These are phyloP conservation scores for Orbilia javanica DNA, from an alignment of 2,329 filamentous ascomycete species.

Conservation along the genomic window DNA sequence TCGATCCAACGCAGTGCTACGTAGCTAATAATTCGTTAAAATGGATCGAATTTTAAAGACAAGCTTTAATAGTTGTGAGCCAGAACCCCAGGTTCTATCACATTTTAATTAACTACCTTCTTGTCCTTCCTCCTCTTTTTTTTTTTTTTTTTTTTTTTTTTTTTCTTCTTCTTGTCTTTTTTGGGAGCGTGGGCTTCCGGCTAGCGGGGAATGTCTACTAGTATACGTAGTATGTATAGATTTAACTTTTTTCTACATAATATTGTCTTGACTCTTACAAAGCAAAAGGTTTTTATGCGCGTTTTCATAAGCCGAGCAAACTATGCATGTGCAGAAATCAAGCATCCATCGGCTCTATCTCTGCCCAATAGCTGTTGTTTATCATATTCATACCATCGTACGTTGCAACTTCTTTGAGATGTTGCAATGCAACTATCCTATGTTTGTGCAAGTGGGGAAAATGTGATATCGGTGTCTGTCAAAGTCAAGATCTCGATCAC, in stretches of 20 bases:
- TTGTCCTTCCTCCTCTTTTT: neutral
- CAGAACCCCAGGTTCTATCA: slow-evolving; percentile 17
- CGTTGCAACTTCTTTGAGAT: neutral
- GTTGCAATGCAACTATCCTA: slow-evolving; percentile 1
- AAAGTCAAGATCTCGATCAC: slow-evolving; percentile 12
- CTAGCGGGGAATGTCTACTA: slow-evolving; percentile 1
- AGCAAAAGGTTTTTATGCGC: neutral
- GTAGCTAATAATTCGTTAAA: slow-evolving; percentile 10
- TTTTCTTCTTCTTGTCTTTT: neutral
- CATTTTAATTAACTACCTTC: slow-evolving; percentile 28
- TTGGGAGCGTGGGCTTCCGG: neutral
- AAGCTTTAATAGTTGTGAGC: slow-evolving; percentile 14
- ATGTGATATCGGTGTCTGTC: slow-evolving; percentile 13
- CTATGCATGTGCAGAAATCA: slow-evolving; percentile 30
- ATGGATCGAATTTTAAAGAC: slow-evolving; percentile 21
- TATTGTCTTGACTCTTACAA: neutral
- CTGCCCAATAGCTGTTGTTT: slow-evolving; percentile 34
- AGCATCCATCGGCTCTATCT: slow-evolving; percentile 2
- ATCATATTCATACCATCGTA: slow-evolving; percentile 19
- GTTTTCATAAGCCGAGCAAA: slow-evolving; percentile 26
- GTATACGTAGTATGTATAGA: neutral
- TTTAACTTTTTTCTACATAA: neutral
- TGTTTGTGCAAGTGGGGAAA: slow-evolving; percentile 21
- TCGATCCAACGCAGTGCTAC: slow-evolving; percentile 22
- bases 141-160: neutral